phyloP scores from a whole-genome alignment of 1,284 basidiomycete species.

The Pseudozyma sp. region DNA sequence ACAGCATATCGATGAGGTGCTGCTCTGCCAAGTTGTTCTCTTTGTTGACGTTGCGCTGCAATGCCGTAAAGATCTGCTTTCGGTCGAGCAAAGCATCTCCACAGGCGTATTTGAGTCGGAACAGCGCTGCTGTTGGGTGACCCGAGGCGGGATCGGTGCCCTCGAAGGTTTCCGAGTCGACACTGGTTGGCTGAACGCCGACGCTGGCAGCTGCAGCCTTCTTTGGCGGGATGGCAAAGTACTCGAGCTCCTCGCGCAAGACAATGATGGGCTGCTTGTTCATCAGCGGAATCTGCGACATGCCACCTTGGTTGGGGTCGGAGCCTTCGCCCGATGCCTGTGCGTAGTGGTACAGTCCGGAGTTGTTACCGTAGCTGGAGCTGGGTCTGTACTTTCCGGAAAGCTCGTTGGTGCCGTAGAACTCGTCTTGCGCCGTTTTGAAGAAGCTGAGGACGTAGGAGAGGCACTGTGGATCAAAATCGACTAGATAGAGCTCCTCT shows the following conservation, averaged over 20 bases:
- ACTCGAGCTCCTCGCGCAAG: constrained; percentile 95
- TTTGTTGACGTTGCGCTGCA: constrained; percentile 98
- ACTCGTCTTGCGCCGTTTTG: constrained; percentile 83
- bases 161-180: constrained; percentile 35
- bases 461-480: constrained; percentile 97
- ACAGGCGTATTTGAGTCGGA: constrained; percentile 69
- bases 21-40: constrained; percentile 99
- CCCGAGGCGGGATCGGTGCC: constrained; percentile 72
- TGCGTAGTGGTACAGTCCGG: constrained; percentile 31
- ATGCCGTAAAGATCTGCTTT: constrained; percentile 92
- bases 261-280: constrained; percentile 99
- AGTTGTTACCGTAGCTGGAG: constrained; percentile 56
- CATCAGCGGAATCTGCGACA: constrained; percentile 76
- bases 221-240: constrained; percentile 85
- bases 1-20: constrained; percentile 99
- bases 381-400: constrained; percentile 81
- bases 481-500: constrained; percentile 93
- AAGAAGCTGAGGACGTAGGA: constrained; percentile 93
- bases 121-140: constrained; percentile 81
- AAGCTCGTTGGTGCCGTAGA: constrained; percentile 84
- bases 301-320: constrained; percentile 70
- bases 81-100: constrained; percentile 89
- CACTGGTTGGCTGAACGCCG: background rate
- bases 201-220: constrained; percentile 12
- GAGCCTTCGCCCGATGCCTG: constrained; percentile 53